phyloP scores from a whole-genome alignment of 2,329 filamentous ascomycete genomes.

The Didymella sp. region DNA sequence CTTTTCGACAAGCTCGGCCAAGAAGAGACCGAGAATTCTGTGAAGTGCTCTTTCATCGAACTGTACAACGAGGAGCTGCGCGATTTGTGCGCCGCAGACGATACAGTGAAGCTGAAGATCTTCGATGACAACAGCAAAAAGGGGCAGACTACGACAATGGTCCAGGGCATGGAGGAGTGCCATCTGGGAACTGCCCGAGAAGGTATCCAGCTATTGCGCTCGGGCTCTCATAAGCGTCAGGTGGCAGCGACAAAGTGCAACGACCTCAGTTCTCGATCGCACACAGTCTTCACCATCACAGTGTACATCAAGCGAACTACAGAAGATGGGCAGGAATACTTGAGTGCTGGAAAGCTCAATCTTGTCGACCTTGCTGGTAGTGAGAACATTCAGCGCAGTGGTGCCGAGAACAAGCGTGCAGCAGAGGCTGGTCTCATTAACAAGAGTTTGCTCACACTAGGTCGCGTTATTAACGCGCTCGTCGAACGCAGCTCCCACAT shows the following conservation, averaged over 20 bases:
- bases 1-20: conserved; percentile 85
- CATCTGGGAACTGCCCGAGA: conserved; percentile 85
- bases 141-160: conserved; percentile 82
- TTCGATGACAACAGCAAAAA: conserved; percentile 87
- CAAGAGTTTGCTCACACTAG: conserved; percentile 93
- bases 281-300: conserved; percentile 96
- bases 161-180: conserved; percentile 97
- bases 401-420: conserved; percentile 96
- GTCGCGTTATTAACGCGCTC: conserved; percentile 95
- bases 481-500: conserved; percentile 92
- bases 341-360: conserved; percentile 93
- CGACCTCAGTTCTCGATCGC: conserved; percentile 93
- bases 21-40: conserved; percentile 79
- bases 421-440: conserved; percentile 97
- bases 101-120: conserved; percentile 88
- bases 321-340: conserved; percentile 85
- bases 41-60: conserved; percentile 98
- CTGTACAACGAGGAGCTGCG: conserved; percentile 97
- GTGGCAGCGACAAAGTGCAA: conserved; percentile 99
- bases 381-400: conserved; percentile 96
- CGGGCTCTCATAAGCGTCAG: conserved; percentile 90
- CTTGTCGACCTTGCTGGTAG: conserved; percentile 95
- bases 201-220: conserved; percentile 86
- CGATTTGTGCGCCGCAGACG: conserved; percentile 83
- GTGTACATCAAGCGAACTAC: conserved; percentile 83